A percentile compares a stretch with the other conserved stretches of the same genome.
phyloP scores from a whole-genome alignment of 2,329 filamentous ascomycete species.

The Aspergillus ochraceoroseus region DNA sequence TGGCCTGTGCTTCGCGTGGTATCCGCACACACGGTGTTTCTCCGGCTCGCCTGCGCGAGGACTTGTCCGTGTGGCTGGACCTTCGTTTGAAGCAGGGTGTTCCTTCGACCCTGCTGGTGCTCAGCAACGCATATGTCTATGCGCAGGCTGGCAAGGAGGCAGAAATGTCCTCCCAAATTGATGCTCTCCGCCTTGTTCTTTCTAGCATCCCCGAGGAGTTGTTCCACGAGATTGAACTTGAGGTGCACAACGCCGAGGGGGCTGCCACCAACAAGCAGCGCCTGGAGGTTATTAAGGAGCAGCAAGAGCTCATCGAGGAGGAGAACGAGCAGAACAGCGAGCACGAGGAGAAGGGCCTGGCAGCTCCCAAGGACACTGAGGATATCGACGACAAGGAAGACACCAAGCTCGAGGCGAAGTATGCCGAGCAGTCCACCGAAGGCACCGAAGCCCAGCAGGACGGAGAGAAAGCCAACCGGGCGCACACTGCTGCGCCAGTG shows the following conservation, averaged over 20 bases:
- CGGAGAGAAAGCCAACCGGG: conserved; percentile 35
- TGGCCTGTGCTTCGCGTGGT: conserved; percentile 83
- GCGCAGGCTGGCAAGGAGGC: conserved; percentile 67
- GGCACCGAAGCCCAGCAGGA: conserved; percentile 43
- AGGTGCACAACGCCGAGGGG: conserved; percentile 93
- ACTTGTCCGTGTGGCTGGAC: conserved; percentile 90
- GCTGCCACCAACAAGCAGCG: conserved; percentile 98
- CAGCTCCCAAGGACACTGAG: conserved; percentile 76
- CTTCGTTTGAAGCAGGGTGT: conserved; percentile 88
- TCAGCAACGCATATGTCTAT: conserved; percentile 98
- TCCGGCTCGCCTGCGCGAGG: conserved; percentile 78
- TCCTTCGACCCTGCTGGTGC: conserved; percentile 89
- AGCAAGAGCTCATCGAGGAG: conserved; percentile 95
- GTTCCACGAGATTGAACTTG: conserved; percentile 98
- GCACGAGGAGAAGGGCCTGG: conserved; percentile 68
- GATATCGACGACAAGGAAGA: conserved; percentile 93
- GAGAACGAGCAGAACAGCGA: conserved; percentile 88
- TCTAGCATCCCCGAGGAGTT: conserved; percentile 95
- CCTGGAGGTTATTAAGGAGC: conserved; percentile 95
- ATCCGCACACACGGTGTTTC: conserved; percentile 90
- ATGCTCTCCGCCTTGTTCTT: conserved; percentile 84
- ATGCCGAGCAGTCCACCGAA: conserved; percentile 44
- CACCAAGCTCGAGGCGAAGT: conserved; percentile 48
- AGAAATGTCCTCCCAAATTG: conserved; percentile 83
- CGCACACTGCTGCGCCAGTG: conserved; percentile 19